Base-by-base conservation (phyloP, 1,284 basidiomycete genomes). In the Sporisorium sorghi region DNA sequence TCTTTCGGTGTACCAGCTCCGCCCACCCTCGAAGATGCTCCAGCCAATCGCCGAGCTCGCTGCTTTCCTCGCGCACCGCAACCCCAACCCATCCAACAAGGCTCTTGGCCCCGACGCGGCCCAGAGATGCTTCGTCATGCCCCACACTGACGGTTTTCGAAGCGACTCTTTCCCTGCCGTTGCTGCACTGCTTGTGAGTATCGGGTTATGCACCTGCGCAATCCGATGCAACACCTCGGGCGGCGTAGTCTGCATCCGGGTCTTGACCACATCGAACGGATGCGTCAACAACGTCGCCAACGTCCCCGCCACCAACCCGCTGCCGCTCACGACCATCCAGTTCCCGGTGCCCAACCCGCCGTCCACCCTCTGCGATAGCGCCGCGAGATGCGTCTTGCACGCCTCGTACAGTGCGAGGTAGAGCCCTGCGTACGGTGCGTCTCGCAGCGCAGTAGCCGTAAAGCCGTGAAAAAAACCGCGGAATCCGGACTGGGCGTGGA, bases 351-450 rank as follows among this genome's bases (percentile, higher is more conserved):
- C 74, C 14, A 68, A 19, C 2, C 44, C 56, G n/a, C 39, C 50
- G n/a, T 54, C 30, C 15, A 63, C 15, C 17, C 52, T 23, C 24
- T 46, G 39, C 11, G 64, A 65, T 8, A 62, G 37, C 1, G 55
- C 26, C n/a, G 70, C 55, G 7, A 83, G 73, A 28, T 64, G 49
- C 8, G 62, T 62, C 58, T 84, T 84, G 44, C 64, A 52, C 24
- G 68, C 74, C 57, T 83, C 96, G 84, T 99, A 99, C 55, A 92
- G 90, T 0, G 94, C 90, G 19, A 98, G 88, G 78, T 97, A 99
- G 9, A 99, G 85, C 0, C 96, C 96, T 0, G 96, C 95, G 79
- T 97, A 96, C 0, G 96, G 97, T 2, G 96, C 96, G 83, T 99
- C 96, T 37, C 96, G 89, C 23, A 96, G 87, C 0, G 94, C 93